Conservation (phyloP, 371 early-diverging fungal species). For the Mortierella sp. region DNA sequence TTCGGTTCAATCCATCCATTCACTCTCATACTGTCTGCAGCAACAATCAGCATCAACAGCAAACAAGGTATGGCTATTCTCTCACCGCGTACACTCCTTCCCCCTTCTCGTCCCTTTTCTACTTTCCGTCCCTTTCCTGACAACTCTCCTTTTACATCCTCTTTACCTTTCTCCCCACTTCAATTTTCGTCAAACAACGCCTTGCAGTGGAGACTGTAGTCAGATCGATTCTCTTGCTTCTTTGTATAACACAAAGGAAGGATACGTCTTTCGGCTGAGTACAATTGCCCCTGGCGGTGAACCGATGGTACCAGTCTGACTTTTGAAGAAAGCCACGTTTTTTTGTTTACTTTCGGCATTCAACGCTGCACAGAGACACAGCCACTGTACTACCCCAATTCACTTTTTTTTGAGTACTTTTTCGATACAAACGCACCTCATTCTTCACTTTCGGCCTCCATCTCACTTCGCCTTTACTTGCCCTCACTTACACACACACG, state of each 20-base stretch:
- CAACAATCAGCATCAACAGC: neutral
- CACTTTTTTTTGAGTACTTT: neutral
- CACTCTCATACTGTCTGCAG: neutral
- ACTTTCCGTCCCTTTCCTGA: neutral
- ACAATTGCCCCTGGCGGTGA: neutral
- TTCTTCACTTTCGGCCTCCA: neutral
- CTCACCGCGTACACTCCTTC: neutral
- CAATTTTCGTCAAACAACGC: too few species aligned
- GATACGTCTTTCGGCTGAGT: too few species aligned
- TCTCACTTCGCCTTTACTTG: neutral
- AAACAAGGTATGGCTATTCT: neutral
- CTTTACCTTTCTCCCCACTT: neutral
- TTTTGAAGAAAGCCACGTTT: neutral
- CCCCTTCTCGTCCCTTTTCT: neutral
- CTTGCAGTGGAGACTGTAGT: too few species aligned
- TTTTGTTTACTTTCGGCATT: neutral
- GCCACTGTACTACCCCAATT: neutral
- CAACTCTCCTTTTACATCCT: neutral
- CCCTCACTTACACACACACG: neutral
- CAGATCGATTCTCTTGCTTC: too few species aligned
- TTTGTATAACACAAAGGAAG: too few species aligned
- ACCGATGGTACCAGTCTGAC: neutral
- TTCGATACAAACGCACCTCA: neutral
- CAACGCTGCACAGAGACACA: neutral
- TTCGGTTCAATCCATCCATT: neutral